These are phyloP conservation scores for Lipomyces yamanashiensis DNA, from an alignment of 805 yeast species.

Conservation along the genomic window DNA sequence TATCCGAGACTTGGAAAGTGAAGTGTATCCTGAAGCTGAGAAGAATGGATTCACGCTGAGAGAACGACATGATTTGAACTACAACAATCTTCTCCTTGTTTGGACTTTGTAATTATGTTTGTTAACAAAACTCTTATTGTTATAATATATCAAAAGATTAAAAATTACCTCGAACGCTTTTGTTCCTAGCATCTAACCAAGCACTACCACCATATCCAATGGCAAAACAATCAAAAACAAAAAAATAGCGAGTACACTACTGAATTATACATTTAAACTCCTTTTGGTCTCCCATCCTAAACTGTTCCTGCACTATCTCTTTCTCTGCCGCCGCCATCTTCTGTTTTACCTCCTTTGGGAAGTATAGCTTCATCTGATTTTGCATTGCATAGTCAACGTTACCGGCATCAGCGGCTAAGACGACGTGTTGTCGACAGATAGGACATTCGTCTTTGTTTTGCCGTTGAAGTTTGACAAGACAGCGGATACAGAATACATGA, in stretches of 20 bases:
- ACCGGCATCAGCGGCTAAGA: constrained; percentile 60
- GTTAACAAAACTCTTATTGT: not conserved
- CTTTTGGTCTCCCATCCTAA: constrained; percentile 11
- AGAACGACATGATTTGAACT: constrained; percentile 16
- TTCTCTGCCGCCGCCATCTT: constrained; percentile 61
- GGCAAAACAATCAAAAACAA: not conserved
- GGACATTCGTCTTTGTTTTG: constrained; percentile 67
- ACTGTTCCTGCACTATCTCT: constrained; percentile 21
- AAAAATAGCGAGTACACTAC: not conserved
- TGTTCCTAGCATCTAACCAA: not conserved
- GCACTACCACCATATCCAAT: not conserved
- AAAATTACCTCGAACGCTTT: not conserved
- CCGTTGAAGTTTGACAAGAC: constrained; percentile 70
- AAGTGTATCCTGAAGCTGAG: constrained; percentile 31
- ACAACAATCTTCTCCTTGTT: constrained; percentile 28
- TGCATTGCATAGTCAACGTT: constrained; percentile 63
- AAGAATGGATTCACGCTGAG: constrained; percentile 26
- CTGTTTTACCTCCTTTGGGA: constrained; percentile 69
- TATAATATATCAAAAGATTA: not conserved
- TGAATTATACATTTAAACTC: constrained; percentile 15
- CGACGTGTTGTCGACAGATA: constrained; percentile 60
- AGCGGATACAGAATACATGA: constrained; percentile 74
- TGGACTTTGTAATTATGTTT: constrained; percentile 17
- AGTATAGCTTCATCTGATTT: constrained; percentile 59
- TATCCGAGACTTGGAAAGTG: constrained; percentile 31